Base-by-base conservation (phyloP, 108 stramenopile genomes). In the Pseudonitzschia pungens region DNA sequence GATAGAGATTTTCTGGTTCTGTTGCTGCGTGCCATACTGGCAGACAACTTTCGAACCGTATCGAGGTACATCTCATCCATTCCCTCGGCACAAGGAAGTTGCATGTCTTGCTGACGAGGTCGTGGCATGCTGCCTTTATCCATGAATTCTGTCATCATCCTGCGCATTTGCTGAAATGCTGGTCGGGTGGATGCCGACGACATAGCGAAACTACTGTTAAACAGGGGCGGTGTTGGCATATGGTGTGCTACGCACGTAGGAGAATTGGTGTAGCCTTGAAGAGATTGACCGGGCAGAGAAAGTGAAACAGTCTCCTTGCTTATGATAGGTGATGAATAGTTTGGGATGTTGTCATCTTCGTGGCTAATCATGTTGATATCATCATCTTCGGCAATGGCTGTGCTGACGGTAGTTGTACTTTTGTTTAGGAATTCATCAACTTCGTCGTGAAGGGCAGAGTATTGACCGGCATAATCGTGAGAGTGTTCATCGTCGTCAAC, bases 11-110 rank as follows among this genome's bases (percentile, higher is more conserved):
- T 36, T 40, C 66, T 32, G 27, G 66, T 48, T 26, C 28, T 27
- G 8, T 44, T 50, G 21, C 40, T 28, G 10, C 66, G 66, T 67
- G 40, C 28, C 66, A 67, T 67, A 29, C 45, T 48, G 15, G 15
- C 27, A 14, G 42, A 31, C 22, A 67, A 50, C 43, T 67, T 67
- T 26, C 22, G 66, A 0, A 67, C 15, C 12, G 66, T 67, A 67
- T 67, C 45, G 12, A 48, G 18, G 26, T 48, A 67, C 66, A 67
- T 44, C 16, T 48, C 44, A 24, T 67, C 66, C 66, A 67, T 67
- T 8, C 66, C 66, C 29, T 48, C 44, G 31, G 66, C 66, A 48
- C 66, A 67, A 3, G 66, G 66, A 22, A 67, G 66, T 29, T 15
- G 21, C 18, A 28, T 29, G 15, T 62, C n/a, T 31, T 33, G 18